Evolutionary conservation across 257 asterid species (phyloP).

Genomic region (Leptodermis oblonga): DNA sequence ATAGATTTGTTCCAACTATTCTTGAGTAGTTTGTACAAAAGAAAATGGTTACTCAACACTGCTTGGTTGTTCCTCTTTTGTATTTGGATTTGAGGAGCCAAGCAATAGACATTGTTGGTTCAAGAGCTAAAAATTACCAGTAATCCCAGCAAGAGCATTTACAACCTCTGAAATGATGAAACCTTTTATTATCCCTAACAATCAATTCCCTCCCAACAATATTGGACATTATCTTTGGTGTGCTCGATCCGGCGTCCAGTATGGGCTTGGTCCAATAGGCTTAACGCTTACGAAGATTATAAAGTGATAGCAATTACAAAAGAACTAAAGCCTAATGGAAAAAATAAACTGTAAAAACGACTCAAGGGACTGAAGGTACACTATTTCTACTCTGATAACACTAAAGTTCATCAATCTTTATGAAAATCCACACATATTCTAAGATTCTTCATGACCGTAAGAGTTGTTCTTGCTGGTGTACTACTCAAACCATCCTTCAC

Average conservation of each 20-base stretch:
- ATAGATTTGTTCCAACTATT: slow-evolving; percentile 12
- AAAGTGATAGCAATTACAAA: too few relatives aligned
- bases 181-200: slow-evolving; percentile 29
- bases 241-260: too few relatives aligned
- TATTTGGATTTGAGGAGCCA: slow-evolving; percentile 8
- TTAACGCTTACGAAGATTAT: too few relatives aligned
- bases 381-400: too few relatives aligned
- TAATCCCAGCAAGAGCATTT: slow-evolving; percentile 32
- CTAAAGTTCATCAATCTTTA: too few relatives aligned
- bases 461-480: slow-evolving; percentile 29
- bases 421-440: slow-evolving; percentile 31
- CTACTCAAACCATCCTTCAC: slow-evolving; percentile 31
- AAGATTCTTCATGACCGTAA: slow-evolving; percentile 31
- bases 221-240: slow-evolving; percentile 29
- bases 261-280: too few relatives aligned
- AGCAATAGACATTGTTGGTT: slow-evolving; percentile 15
- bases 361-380: too few relatives aligned
- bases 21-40: slow-evolving; percentile 6
- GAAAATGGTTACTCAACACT: not conserved
- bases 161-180: slow-evolving; percentile 34
- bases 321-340: too few relatives aligned
- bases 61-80: slow-evolving; percentile 15
- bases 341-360: too few relatives aligned
- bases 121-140: slow-evolving; percentile 14
- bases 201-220: slow-evolving; percentile 35